A percentile compares a stretch with the other conserved stretches of the same genome.
These are phyloP conservation scores for Populus hybrid DNA, from an alignment of 441 rosid species.

Conservation along the genomic window DNA sequence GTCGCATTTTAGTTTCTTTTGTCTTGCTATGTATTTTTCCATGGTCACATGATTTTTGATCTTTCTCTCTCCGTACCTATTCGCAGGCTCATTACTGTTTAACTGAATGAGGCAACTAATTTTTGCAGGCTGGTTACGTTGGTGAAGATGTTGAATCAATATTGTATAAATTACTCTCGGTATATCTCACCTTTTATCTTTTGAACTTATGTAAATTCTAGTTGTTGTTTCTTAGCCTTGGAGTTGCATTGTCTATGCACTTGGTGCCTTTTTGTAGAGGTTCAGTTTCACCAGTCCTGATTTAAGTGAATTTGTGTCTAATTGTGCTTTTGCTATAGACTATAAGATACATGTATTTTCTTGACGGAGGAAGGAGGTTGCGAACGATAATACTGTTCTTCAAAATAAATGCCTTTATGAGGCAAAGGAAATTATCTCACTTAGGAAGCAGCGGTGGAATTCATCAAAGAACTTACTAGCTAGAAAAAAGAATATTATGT, in stretches of 20 bases:
- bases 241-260: conserved; percentile 1
- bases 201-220: neutral
- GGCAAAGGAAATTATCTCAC: neutral
- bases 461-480: neutral
- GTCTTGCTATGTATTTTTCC: conserved; percentile 3
- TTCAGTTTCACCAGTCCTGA: neutral
- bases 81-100: neutral
- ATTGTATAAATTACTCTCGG: conserved; percentile 76
- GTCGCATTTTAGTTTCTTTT: neutral
- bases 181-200: conserved; percentile 27
- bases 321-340: neutral
- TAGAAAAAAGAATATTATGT: neutral
- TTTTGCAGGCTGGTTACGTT: conserved; percentile 88
- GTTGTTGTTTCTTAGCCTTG: conserved; percentile 1
- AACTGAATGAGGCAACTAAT: conserved; percentile 1
- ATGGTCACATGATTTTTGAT: neutral
- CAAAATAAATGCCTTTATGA: neutral
- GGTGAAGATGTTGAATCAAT: conserved; percentile 98
- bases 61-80: neutral
- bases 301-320: neutral
- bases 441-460: neutral
- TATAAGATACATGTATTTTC: neutral
- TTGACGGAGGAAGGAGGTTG: neutral
- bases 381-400: neutral
- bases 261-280: neutral